These are phyloP conservation scores for Fusarium albosuccineum DNA, from an alignment of 2,329 filamentous ascomycete species.

Conservation along the genomic window DNA sequence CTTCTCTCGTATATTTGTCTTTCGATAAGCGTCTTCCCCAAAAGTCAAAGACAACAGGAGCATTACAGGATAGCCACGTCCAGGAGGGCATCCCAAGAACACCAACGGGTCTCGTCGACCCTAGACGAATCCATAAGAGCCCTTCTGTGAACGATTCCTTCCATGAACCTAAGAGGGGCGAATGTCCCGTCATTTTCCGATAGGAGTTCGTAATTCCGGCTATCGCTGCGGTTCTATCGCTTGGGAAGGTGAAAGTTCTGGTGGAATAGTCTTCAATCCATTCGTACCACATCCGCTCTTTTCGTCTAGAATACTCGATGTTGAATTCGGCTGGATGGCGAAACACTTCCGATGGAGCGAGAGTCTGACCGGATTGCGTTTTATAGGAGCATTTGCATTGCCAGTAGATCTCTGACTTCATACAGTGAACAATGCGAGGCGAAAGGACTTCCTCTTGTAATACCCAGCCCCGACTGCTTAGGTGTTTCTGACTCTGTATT, in stretches of 20 bases:
- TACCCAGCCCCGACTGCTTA: constrained; percentile 13
- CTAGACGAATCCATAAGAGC: constrained; percentile 9
- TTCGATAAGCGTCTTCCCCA: neutral
- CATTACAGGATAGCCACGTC: constrained; percentile 18
- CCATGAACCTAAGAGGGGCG: constrained; percentile 13
- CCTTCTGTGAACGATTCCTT: constrained; percentile 5
- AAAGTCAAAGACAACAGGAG: neutral
- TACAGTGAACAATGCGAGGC: constrained; percentile 14
- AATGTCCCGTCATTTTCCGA: neutral
- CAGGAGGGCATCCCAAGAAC: constrained; percentile 6
- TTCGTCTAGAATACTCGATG: neutral
- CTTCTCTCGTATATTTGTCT: neutral
- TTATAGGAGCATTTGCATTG: constrained; percentile 8
- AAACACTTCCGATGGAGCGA: neutral
- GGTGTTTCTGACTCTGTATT: neutral
- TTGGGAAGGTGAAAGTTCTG: constrained; percentile 4
- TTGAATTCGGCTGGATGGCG: neutral
- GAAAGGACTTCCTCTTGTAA: constrained; percentile 24
- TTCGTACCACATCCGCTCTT: constrained; percentile 11
- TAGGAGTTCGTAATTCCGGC: constrained; percentile 15
- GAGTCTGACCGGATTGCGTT: constrained; percentile 3
- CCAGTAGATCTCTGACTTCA: constrained; percentile 23
- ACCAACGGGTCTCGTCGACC: neutral
- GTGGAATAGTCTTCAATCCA: constrained; percentile 24
- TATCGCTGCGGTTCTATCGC: constrained; percentile 7